Evolutionary conservation across 345 rosid genomes (phyloP).

Genomic region (Combretum micranthum): DNA sequence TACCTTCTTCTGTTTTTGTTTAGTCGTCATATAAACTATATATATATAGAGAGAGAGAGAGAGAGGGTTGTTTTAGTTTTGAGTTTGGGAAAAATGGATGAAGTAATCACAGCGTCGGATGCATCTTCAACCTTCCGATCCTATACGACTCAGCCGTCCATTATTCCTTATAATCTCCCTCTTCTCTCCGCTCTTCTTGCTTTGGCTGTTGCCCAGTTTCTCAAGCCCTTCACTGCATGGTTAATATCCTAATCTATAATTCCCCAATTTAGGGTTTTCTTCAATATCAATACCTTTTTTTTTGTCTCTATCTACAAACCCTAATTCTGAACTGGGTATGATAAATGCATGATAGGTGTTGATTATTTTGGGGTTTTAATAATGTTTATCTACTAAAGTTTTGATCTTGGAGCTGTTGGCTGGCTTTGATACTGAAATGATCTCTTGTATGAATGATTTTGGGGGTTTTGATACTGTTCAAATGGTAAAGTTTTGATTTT

Average conservation of each 20-base stretch:
- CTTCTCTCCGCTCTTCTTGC: conserved; percentile 44
- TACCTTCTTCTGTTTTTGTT: too few relatives aligned
- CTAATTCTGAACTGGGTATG: not conserved
- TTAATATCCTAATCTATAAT: conserved; percentile 5
- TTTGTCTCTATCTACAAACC: not conserved
- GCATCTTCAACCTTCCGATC: conserved; percentile 30
- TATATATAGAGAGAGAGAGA: too few relatives aligned
- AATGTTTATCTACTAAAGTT: conserved; percentile 7
- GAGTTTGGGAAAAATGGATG: conserved; percentile 26
- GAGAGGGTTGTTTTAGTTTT: too few relatives aligned
- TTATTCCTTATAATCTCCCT: conserved; percentile 31
- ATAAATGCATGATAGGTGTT: not conserved
- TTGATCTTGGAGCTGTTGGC: too few relatives aligned
- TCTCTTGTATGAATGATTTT: too few relatives aligned
- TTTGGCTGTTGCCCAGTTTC: conserved; percentile 43
- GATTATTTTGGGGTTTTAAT: not conserved
- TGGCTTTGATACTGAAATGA: too few relatives aligned
- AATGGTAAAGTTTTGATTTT: too few relatives aligned
- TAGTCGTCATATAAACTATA: too few relatives aligned
- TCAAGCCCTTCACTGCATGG: conserved; percentile 52
- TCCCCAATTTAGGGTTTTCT: not conserved
- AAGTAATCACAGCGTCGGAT: conserved; percentile 38
- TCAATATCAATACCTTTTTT: not conserved
- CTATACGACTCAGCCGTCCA: conserved; percentile 21
- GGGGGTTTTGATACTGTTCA: too few relatives aligned